Evolutionary conservation across 345 rosid genomes (phyloP), one percentile per base, ranked within the genome.

Genomic region (Tarenaya hassleriana): DNA sequence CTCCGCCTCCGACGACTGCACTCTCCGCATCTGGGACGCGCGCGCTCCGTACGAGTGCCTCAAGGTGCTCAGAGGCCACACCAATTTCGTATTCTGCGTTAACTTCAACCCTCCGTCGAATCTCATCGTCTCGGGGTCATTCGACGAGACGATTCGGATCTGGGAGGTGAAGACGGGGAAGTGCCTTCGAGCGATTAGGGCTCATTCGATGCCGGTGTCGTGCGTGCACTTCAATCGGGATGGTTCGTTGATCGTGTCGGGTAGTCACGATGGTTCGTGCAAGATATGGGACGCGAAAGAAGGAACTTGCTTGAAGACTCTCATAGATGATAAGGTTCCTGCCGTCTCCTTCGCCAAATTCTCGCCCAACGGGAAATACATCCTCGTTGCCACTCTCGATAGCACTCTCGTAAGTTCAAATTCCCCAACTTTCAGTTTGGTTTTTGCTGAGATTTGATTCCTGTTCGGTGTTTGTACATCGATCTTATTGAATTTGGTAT

Each of bases 21-120:
- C 96, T 51, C 81, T 92, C 62, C 98, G 98, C 56, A 92, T 92
- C 69, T 92, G 98, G 98, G 85, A 81, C 11, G 74, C 98, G 4
- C 84, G 88, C 5, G 18, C 86, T 56, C 88, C 95, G 1, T 85
- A 84, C 46, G 98, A 92, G 6, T 83, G 90, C 63, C 83, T 88
- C 34, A 83, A 88, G 57, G 81, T 79, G 68, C 91, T 92, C 16
- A 69, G 69, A 44, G 97, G 95, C 16, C 96, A 92, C 71, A 54
- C 81, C 34, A 76, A 75, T 41, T 62, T 75, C 34, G 97, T 88
- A 7, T 88, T 92, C 84, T 88, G 94, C 60, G 97, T 92, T 10
- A 88, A 88, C 58, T 92, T 92, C 66, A 92, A 79, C 43, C 95
- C 95, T 2, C 95, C 81, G 39, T 88, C 97, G 37, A 81, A 82